These are phyloP conservation scores for Oryza nivara DNA, from an alignment of 176 grass and related monocot genomes.

Conservation along the genomic window DNA sequence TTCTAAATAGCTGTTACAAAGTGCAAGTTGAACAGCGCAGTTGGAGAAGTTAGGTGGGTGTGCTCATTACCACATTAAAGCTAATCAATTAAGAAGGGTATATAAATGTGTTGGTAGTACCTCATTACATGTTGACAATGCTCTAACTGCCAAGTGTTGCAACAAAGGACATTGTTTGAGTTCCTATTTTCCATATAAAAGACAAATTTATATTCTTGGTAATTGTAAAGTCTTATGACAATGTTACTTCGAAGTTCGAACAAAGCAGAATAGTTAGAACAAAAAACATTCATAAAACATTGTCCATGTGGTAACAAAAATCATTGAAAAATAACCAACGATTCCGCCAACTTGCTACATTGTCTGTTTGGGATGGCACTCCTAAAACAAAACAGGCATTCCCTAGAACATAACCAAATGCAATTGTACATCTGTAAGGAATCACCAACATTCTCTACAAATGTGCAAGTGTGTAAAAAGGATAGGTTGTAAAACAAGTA, in stretches of 20 bases:
- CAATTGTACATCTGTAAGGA: not conserved
- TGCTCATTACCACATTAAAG: constrained; percentile 7
- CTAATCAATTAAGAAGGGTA: constrained; percentile 2
- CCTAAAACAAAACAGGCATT: not conserved
- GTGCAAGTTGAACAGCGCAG: not conserved
- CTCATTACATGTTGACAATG: not conserved
- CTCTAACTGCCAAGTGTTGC: not conserved
- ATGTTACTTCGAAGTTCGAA: constrained; percentile 13
- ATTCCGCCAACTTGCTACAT: constrained; percentile 10
- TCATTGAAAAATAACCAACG: not conserved
- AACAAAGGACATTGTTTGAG: not conserved
- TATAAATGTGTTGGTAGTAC: not conserved
- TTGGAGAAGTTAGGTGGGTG: not conserved
- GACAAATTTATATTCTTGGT: not conserved
- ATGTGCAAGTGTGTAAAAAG: too few species aligned
- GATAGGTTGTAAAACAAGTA: not conserved
- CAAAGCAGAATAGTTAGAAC: not conserved
- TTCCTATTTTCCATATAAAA: too few species aligned
- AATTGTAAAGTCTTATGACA: not conserved
- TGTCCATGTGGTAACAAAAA: not conserved
- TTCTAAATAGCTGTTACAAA: not conserved
- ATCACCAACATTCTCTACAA: not conserved
- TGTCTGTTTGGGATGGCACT: not conserved
- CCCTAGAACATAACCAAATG: not conserved
- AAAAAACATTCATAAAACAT: not conserved